Conservation (phyloP, 2,329 filamentous ascomycete genomes). For the Aureobasidium leucospermi region DNA sequence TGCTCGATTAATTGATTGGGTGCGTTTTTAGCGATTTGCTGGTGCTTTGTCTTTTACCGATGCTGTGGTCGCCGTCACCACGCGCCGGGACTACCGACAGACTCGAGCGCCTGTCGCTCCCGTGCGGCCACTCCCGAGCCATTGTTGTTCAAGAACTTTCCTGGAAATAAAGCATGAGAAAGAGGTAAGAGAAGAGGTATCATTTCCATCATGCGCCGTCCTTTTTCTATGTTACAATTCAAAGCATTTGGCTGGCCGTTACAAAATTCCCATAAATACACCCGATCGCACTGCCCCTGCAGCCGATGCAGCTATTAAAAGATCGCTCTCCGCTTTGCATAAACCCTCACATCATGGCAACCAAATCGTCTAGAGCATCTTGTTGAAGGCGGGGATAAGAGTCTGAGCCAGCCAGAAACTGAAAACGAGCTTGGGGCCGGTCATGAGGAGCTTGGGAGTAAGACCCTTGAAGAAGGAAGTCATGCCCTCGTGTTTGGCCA, state of each 20-base stretch:
- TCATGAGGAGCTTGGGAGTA: slow-evolving; percentile 97
- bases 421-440: slow-evolving; percentile 96
- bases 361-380: slow-evolving; percentile 44
- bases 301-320: slow-evolving; percentile 1
- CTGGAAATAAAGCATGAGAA: background rate
- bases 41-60: background rate
- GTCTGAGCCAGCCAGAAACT: slow-evolving; percentile 99
- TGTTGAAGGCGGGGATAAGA: slow-evolving; percentile 85
- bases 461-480: slow-evolving; percentile 95
- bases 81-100: background rate
- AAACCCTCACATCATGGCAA: slow-evolving; percentile 3
- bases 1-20: slow-evolving; percentile 7
- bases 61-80: background rate
- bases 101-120: background rate
- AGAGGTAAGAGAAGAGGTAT: slow-evolving; percentile 14
- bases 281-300: slow-evolving; percentile 1
- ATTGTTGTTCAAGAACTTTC: background rate
- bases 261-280: slow-evolving; percentile 6
- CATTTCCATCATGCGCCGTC: slow-evolving; percentile 12
- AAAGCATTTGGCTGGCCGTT: slow-evolving; percentile 2
- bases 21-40: background rate
- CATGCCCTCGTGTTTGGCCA: slow-evolving; percentile 84
- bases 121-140: background rate
- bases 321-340: background rate
- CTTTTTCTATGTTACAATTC: slow-evolving; percentile 10